Evolutionary conservation across 1,139 yeast species (phyloP), one percentile per base, ranked within the genome.

Genomic region (Zygotorulaspora mrakii): DNA sequence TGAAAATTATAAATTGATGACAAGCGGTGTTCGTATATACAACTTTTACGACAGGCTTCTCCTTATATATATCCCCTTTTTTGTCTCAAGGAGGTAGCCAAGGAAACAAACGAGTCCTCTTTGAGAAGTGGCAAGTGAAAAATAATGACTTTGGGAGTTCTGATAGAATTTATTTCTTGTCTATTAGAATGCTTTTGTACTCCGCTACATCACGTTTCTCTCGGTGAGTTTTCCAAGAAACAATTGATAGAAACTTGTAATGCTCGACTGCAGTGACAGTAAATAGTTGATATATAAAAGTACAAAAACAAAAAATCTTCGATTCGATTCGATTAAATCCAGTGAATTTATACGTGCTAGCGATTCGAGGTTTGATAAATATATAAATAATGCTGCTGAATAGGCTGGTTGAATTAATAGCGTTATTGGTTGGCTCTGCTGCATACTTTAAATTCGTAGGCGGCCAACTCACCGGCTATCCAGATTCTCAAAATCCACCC

Each of bases 401-500:
- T 4, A 16, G 11, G 9, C 21, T 14, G 11, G 9, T 5, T 14
- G 9, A 28, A 8, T 9, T 17, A 4, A 7, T 26, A 4, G 17
- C 12, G 8, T 24, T 29, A 20, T 8, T 24, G n/a, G n/a, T 31
- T 13, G 18, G 17, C 10, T 17, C 13, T 16, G 20, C 31, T 26
- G 11, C 17, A 11, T 12, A 23, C 11, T 34, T 18, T n/a, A 16
- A 26, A 7, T 5, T 21, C 18, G 37, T 26, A 11, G 20, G 20
- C 23, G 42, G 32, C 3, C 33, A 27, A 23, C 27, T 31, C 2
- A n/a, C 33, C 13, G 39, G 22, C 21, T 25, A 18, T 20, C 27
- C 35, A 5, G 27, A 22, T 18, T 17, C 11, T 10, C 33, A 39
- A 10, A 10, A 25, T 13, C 39, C 33, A 20, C 36, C 42, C 21